Evolutionary conservation across 352 stramenopile genomes (phyloP), one percentile per base, ranked within the genome.

Genomic region (Pythium brachiatum): DNA sequence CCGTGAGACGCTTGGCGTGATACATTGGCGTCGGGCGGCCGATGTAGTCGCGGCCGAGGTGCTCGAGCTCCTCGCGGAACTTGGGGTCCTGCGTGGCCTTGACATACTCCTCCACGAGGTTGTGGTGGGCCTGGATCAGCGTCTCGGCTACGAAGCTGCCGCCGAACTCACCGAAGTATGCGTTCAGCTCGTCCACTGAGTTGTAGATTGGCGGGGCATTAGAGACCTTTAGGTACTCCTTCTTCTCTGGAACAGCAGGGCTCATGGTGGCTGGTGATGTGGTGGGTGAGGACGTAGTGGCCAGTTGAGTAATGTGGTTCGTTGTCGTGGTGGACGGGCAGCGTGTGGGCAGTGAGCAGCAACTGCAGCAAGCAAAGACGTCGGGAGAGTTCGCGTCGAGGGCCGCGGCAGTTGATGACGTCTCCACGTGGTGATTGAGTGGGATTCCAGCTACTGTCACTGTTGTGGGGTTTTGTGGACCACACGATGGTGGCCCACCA

Each of bases 61-160:
- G 85, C 64, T 97, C 94, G 20, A 99, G 75, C 81, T 99, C 96
- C 54, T 97, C 86, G 29, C 85, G 79, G 73, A 99, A 99, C 16
- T 80, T 75, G 6, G 95, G 94, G 77, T 99, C 97, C 57, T 97
- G 78, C 60, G 96, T 98, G 43, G 97, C 89, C 60, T 90, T 81
- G 46, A 97, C 89, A 70, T 99, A 99, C 69, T 96, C 85, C 34
- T 90, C 75, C 18, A 86, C 81, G 62, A 99, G 95, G 75, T 99
- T 95, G 64, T 96, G 88, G 74, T 97, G 98, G 38, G 96, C 96
- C 65, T 98, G 90, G 60, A 98, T 97, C 25, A 99, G 78, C 38
- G 96, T 99, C 79, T 99, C 97, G 32, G 97, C 96, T 64, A 99
- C 98, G 75, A 97, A 99, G 65, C 97, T 96, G 57, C 97, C 96